Conservation (phyloP, 768 basidiomycete species). For the Crepidotus variabilis region DNA sequence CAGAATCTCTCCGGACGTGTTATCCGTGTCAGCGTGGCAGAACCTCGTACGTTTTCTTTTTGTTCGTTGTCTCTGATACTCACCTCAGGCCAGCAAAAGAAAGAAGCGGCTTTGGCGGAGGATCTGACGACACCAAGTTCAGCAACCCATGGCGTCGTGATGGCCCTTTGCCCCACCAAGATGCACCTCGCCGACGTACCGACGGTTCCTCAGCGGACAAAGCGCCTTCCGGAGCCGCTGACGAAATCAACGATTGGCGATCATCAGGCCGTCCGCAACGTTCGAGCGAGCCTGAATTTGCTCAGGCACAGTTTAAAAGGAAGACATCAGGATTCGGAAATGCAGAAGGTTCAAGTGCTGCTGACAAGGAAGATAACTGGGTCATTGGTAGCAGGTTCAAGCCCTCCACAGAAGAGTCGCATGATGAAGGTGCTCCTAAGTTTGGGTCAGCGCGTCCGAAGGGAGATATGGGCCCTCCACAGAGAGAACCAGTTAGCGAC, state of each 20-base stretch:
- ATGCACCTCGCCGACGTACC: conserved; percentile 61
- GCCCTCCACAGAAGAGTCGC: conserved; percentile 40
- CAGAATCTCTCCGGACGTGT: conserved; percentile 75
- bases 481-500: conserved; percentile 38
- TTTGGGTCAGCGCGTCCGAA: conserved; percentile 47
- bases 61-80: conserved; percentile 5
- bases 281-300: conserved; percentile 41
- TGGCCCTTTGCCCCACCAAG: conserved; percentile 70
- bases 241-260: conserved; percentile 69
- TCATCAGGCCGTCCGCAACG: conserved; percentile 43
- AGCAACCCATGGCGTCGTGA: conserved; percentile 84
- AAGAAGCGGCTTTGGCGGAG: conserved; percentile 51
- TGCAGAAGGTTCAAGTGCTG: conserved; percentile 36
- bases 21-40: conserved; percentile 91
- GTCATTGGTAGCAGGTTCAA: conserved; percentile 72
- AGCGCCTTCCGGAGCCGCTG: conserved; percentile 48
- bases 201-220: conserved; percentile 51
- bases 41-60: conserved; percentile 80
- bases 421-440: conserved; percentile 34
- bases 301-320: conserved; percentile 39
- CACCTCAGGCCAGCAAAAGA: conserved; percentile 62
- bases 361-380: conserved; percentile 82
- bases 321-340: conserved; percentile 57
- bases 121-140: conserved; percentile 74
- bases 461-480: conserved; percentile 52